These are phyloP conservation scores for Gloeopeniophorella convolvens DNA, from an alignment of 768 basidiomycete species.

Conservation along the genomic window DNA sequence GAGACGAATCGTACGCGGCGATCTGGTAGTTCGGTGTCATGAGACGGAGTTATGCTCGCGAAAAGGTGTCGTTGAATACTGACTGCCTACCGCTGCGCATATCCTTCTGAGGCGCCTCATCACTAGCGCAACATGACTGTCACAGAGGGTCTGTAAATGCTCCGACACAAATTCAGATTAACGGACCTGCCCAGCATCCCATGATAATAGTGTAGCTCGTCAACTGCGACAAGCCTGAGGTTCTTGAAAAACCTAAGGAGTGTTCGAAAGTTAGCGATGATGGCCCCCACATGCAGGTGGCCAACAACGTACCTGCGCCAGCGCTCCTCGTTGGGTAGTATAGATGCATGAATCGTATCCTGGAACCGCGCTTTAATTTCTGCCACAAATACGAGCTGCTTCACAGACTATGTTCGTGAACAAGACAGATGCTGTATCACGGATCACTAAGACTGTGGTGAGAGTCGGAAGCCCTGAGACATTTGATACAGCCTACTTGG, in stretches of 20 bases:
- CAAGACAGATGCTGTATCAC: slow-evolving; percentile 70
- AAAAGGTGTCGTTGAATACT: background rate
- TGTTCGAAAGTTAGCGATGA: background rate
- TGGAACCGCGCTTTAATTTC: slow-evolving; percentile 28
- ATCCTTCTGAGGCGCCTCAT: slow-evolving; percentile 70
- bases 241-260: slow-evolving; percentile 63
- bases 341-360: slow-evolving; percentile 83
- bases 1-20: slow-evolving; percentile 59
- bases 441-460: slow-evolving; percentile 41
- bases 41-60: background rate
- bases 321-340: slow-evolving; percentile 75
- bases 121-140: slow-evolving; percentile 75
- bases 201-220: slow-evolving; percentile 85
- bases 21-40: slow-evolving; percentile 35
- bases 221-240: slow-evolving; percentile 72
- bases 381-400: slow-evolving; percentile 20
- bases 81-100: slow-evolving; percentile 72
- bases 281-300: slow-evolving; percentile 6
- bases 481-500: slow-evolving; percentile 35
- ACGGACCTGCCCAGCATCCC: slow-evolving; percentile 71
- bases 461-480: background rate
- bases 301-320: slow-evolving; percentile 58
- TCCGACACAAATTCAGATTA: background rate
- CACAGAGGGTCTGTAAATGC: background rate
- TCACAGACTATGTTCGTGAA: slow-evolving; percentile 79